A percentile compares a stretch with the other conserved stretches of the same genome.
Conservation (phyloP, 768 basidiomycete species). For the Boletales sp. region DNA sequence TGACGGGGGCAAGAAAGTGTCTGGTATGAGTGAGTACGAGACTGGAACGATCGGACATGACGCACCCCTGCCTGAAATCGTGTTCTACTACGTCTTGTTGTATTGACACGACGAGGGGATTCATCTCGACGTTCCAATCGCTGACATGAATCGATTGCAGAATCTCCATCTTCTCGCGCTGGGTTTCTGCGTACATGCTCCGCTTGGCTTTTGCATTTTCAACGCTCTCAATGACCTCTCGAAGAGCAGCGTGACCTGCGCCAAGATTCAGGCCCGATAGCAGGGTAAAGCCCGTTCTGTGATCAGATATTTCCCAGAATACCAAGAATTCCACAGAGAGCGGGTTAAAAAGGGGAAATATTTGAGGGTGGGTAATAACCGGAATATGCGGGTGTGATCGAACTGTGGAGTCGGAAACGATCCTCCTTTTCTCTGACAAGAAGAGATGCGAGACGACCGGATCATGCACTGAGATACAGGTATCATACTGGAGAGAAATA, state of each 20-base stretch:
- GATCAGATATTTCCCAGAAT: constrained; percentile 67
- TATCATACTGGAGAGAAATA: constrained; percentile 7
- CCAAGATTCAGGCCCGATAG: constrained; percentile 62
- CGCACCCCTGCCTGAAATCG: constrained; percentile 71
- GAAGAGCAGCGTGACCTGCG: constrained; percentile 63
- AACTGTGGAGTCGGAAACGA: constrained; percentile 33
- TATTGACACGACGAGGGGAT: constrained; percentile 61
- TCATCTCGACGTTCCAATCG: constrained; percentile 77
- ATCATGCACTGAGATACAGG: constrained; percentile 15
- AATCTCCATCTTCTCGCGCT: constrained; percentile 63
- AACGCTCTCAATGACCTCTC: constrained; percentile 55
- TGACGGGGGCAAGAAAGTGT: constrained; percentile 49
- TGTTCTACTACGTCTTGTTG: constrained; percentile 48
- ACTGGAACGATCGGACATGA: constrained; percentile 7
- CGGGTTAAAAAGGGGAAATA: constrained; percentile 84
- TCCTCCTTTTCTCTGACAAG: constrained; percentile 46
- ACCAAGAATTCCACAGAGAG: constrained; percentile 67
- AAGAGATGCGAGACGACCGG: constrained; percentile 41
- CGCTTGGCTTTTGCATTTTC: constrained; percentile 66
- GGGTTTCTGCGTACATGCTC: constrained; percentile 91
- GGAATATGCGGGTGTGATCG: constrained; percentile 58
- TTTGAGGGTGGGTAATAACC: constrained; percentile 39
- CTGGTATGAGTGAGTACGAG: constrained; percentile 35
- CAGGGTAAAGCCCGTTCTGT: constrained; percentile 58
- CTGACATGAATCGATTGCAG: constrained; percentile 63